phyloP scores from a whole-genome alignment of 148 eudicot species.

The Limonium bicolor region DNA sequence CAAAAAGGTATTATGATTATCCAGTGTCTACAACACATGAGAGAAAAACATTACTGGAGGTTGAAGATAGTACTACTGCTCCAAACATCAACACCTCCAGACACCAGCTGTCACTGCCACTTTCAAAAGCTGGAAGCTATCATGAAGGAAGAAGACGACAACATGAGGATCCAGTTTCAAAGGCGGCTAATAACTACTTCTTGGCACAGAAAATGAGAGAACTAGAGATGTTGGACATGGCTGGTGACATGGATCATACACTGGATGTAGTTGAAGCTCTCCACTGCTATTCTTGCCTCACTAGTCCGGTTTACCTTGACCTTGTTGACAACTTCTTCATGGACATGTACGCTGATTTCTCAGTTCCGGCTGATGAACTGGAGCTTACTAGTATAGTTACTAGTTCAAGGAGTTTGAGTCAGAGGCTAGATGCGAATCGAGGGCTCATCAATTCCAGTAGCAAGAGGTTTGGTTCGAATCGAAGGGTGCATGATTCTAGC shows the following conservation, averaged over 20 bases:
- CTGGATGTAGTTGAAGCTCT: constrained; percentile 83
- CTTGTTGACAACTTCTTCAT: constrained; percentile 72
- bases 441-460: neutral
- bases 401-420: constrained; percentile 22
- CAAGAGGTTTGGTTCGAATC: neutral
- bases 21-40: neutral
- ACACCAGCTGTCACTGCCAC: neutral
- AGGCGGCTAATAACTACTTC: constrained; percentile 10
- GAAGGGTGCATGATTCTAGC: no score
- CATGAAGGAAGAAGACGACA: constrained; percentile 6
- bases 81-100: neutral
- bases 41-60: neutral
- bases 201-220: constrained; percentile 63
- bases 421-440: constrained; percentile 13
- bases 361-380: constrained; percentile 21
- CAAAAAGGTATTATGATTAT: no score
- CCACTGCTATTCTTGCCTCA: constrained; percentile 70
- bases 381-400: no score
- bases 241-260: constrained; percentile 49
- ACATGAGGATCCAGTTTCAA: constrained; percentile 5
- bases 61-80: neutral
- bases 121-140: neutral
- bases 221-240: constrained; percentile 64
- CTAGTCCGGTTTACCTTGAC: constrained; percentile 53
- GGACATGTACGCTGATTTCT: constrained; percentile 62